Conservation (phyloP, 768 basidiomycete species). For the Mycena metata region DNA sequence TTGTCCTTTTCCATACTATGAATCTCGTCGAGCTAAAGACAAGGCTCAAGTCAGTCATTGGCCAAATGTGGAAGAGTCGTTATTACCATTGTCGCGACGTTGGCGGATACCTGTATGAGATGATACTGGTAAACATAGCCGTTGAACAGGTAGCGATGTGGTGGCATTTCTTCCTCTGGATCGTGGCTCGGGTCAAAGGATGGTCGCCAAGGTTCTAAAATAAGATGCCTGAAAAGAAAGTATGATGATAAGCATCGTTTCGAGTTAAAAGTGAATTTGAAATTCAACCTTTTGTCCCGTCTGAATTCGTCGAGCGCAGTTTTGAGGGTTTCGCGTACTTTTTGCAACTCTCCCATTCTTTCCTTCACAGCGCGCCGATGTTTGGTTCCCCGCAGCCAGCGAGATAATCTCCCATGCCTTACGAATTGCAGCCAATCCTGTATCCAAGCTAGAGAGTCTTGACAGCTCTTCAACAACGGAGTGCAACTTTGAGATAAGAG, state of each 20-base stretch:
- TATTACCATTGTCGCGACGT: conserved; percentile 58
- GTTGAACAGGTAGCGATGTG: conserved; percentile 80
- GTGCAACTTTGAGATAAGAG: conserved; percentile 68
- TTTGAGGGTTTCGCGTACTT: conserved; percentile 52
- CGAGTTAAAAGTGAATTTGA: conserved; percentile 5
- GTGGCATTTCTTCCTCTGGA: conserved; percentile 60
- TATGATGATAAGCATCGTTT: not conserved
- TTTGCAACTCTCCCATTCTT: conserved; percentile 53
- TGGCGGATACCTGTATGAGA: conserved; percentile 54
- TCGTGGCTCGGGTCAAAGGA: conserved; percentile 56
- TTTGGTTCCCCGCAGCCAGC: conserved; percentile 51
- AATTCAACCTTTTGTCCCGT: conserved; percentile 60
- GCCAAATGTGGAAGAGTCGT: not conserved
- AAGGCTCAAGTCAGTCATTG: not conserved
- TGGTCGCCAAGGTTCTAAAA: conserved; percentile 73
- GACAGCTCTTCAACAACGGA: conserved; percentile 62
- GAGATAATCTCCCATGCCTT: conserved; percentile 50
- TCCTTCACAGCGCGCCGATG: conserved; percentile 49
- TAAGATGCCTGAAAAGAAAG: conserved; percentile 52
- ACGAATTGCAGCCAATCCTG: conserved; percentile 65
- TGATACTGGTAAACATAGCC: conserved; percentile 82
- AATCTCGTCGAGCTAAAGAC: conserved; percentile 68
- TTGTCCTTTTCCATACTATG: conserved; percentile 66
- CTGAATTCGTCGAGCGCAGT: conserved; percentile 61
- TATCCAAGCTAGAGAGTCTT: conserved; percentile 54